These are phyloP conservation scores for Cladosporium sp. DNA, from an alignment of 2,329 filamentous ascomycete species.

Conservation along the genomic window DNA sequence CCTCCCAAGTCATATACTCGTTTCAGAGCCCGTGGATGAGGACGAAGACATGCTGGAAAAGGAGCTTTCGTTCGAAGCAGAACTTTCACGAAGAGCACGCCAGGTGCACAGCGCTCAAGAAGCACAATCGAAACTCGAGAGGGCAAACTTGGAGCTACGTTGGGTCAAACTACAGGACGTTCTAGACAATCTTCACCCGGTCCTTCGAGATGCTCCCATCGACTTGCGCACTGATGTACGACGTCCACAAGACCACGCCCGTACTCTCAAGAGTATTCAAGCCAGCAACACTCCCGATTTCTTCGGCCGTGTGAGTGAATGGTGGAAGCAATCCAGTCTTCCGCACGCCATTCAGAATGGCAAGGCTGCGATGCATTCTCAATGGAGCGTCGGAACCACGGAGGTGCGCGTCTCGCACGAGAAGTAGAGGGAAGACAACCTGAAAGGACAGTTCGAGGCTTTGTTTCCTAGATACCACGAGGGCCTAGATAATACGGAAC, in stretches of 20 bases:
- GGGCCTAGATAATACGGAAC: background rate
- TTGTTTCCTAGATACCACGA: background rate
- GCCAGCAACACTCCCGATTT: conserved; percentile 1
- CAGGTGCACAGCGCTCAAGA: conserved; percentile 9
- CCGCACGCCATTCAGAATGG: background rate
- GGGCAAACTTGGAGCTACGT: conserved; percentile 11
- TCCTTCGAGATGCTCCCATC: background rate
- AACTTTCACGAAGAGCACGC: conserved; percentile 13
- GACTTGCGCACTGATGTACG: conserved; percentile 7
- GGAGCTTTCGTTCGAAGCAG: conserved; percentile 9
- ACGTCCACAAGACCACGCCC: conserved; percentile 6
- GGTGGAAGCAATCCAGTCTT: conserved; percentile 5
- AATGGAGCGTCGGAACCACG: background rate
- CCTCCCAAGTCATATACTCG: conserved; percentile 11
- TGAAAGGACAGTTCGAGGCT: background rate
- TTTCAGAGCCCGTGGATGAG: background rate
- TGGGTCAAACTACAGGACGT: conserved; percentile 19
- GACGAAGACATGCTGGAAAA: conserved; percentile 7
- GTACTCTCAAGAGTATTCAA: conserved; percentile 3
- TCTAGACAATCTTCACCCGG: conserved; percentile 11
- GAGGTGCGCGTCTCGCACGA: conserved; percentile 7
- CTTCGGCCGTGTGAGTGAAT: conserved; percentile 7
- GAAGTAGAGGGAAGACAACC: background rate
- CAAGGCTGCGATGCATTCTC: background rate
- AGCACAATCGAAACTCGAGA: conserved; percentile 10